Conservation (phyloP, 176 grass and related monocot species). For the Oryza meyeriana region DNA sequence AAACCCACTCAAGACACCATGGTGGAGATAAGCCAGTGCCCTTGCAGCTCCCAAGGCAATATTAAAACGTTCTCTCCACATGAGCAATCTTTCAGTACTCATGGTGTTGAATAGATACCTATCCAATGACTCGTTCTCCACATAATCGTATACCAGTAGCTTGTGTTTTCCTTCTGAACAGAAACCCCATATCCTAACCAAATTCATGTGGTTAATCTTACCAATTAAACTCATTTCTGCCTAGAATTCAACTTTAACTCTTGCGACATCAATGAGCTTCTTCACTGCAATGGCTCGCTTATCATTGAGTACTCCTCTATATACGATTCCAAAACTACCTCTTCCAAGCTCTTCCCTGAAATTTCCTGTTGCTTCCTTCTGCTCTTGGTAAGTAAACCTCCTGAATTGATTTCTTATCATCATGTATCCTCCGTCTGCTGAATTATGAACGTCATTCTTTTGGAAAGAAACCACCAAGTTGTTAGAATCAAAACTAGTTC, state of each 20-base stretch:
- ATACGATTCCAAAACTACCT: slow-evolving; percentile 55
- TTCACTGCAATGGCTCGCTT: slow-evolving; percentile 53
- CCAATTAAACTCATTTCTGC: slow-evolving; percentile 57
- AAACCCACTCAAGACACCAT: slow-evolving; percentile 51
- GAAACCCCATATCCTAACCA: slow-evolving; percentile 54
- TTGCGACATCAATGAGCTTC: slow-evolving; percentile 38
- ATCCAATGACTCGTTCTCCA: slow-evolving; percentile 64
- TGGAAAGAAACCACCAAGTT: slow-evolving; percentile 38
- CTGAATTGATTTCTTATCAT: slow-evolving; percentile 48
- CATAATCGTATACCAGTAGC: slow-evolving; percentile 59
- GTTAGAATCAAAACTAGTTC: slow-evolving; percentile 17
- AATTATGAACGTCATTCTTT: background rate
- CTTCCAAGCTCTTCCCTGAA: slow-evolving; percentile 67
- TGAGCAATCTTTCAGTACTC: background rate
- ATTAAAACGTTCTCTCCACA: slow-evolving; percentile 41
- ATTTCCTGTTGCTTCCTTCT: slow-evolving; percentile 45
- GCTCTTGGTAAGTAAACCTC: slow-evolving; percentile 53
- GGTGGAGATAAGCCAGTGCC: slow-evolving; percentile 48
- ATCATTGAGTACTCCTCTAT: slow-evolving; percentile 44
- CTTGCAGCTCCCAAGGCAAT: slow-evolving; percentile 39
- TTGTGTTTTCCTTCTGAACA: slow-evolving; percentile 46
- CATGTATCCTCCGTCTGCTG: slow-evolving; percentile 31
- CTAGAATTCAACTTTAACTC: slow-evolving; percentile 60
- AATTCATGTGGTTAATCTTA: slow-evolving; percentile 72
- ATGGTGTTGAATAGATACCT: slow-evolving; percentile 45